Percentiles rank a stretch among this genome's conserved stretches.
These are phyloP conservation scores for Cercospora sp. DNA, from an alignment of 2,329 filamentous ascomycete species.

Conservation along the genomic window DNA sequence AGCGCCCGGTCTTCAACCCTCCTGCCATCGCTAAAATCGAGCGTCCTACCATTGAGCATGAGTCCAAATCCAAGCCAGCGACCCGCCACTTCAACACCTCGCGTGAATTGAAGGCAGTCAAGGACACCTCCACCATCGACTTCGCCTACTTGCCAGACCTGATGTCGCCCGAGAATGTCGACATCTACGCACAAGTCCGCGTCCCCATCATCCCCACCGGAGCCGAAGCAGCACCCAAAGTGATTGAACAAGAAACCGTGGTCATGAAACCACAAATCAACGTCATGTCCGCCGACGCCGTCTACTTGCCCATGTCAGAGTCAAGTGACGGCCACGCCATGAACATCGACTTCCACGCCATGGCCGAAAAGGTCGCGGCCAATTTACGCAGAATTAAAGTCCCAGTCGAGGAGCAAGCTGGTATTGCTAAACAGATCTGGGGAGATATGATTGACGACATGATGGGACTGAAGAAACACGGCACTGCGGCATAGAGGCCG, in stretches of 20 bases:
- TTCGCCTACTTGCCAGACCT: constrained; percentile 60
- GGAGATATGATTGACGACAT: constrained; percentile 53
- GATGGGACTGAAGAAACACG: constrained; percentile 42
- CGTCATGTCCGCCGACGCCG: constrained; percentile 52
- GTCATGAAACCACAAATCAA: constrained; percentile 60
- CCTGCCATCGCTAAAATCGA: constrained; percentile 46
- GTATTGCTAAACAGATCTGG: constrained; percentile 47
- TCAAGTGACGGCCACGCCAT: constrained; percentile 57
- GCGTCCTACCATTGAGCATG: constrained; percentile 39
- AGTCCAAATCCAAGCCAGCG: constrained; percentile 32
- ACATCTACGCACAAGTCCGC: constrained; percentile 29
- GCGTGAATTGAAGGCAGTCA: constrained; percentile 55
- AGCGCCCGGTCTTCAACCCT: constrained; percentile 53
- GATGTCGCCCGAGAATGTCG: constrained; percentile 21
- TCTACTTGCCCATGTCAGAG: constrained; percentile 58
- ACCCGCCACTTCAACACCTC: constrained; percentile 63
- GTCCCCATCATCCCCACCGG: constrained; percentile 36
- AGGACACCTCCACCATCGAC: constrained; percentile 62
- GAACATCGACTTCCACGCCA: constrained; percentile 57
- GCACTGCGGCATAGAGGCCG: constrained; percentile 1
- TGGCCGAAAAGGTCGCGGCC: constrained; percentile 48
- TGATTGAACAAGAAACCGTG: constrained; percentile 32
- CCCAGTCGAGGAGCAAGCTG: constrained; percentile 45
- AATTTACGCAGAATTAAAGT: constrained; percentile 37
- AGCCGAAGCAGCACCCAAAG: constrained; percentile 19